Evolutionary conservation across 2,329 filamentous ascomycete species (phyloP).

Genomic region (Bipolaris sorokiniana): DNA sequence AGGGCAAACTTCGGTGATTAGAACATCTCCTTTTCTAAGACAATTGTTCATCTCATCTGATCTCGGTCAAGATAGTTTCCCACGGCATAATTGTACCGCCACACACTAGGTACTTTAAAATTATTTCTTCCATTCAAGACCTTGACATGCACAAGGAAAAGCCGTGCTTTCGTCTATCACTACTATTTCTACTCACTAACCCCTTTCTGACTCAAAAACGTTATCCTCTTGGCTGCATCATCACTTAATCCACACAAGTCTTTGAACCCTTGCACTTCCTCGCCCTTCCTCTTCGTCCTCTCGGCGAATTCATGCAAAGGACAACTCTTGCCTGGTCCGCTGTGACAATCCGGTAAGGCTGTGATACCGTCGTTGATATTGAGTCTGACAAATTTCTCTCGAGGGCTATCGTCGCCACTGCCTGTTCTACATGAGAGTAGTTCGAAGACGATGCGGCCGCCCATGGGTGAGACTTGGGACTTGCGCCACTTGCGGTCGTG

Average conservation of each 20-base stretch:
- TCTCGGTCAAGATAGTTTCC: too few relatives aligned
- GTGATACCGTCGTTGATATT: constrained; percentile 65
- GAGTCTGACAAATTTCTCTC: constrained; percentile 55
- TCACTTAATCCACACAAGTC: constrained; percentile 55
- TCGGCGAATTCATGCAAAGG: constrained; percentile 53
- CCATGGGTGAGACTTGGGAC: constrained; percentile 64
- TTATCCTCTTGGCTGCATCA: constrained; percentile 52
- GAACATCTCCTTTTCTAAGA: too few relatives aligned
- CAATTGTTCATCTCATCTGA: too few relatives aligned
- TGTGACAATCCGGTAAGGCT: constrained; percentile 55
- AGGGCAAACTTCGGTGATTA: too few relatives aligned
- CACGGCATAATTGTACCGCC: too few relatives aligned
- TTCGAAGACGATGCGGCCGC: constrained; percentile 62
- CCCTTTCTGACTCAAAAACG: constrained; percentile 56
- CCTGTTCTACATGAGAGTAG: constrained; percentile 51
- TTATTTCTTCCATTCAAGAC: neutral
- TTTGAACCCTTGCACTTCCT: constrained; percentile 56
- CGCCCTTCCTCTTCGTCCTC: constrained; percentile 50
- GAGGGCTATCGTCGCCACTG: neutral
- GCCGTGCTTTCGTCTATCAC: neutral
- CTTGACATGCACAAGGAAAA: too few relatives aligned
- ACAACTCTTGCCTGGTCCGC: constrained; percentile 58
- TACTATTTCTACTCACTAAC: neutral
- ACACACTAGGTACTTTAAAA: too few relatives aligned
- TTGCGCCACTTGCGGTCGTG: constrained; percentile 59